These are phyloP conservation scores for Boletus subluridellus DNA, from an alignment of 1,284 basidiomycete species.

Conservation along the genomic window DNA sequence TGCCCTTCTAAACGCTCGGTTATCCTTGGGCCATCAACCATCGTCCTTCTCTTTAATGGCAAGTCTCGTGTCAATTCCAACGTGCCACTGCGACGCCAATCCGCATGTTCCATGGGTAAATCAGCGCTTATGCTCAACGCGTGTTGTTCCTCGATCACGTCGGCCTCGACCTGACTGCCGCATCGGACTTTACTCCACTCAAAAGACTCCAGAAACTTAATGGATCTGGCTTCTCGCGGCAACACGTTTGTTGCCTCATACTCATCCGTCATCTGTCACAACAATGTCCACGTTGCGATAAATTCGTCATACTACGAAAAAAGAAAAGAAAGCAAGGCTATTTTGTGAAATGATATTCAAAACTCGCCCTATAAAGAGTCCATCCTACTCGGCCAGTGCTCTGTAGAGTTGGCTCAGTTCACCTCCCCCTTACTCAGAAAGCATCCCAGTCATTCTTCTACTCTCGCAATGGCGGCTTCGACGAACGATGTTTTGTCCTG, in stretches of 20 bases:
- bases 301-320: slow-evolving; percentile 52
- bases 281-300: slow-evolving; percentile 71
- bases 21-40: slow-evolving; percentile 23
- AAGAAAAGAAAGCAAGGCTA: slow-evolving; percentile 39
- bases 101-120: slow-evolving; percentile 38
- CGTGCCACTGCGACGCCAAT: slow-evolving; percentile 33
- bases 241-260: slow-evolving; percentile 66
- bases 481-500: slow-evolving; percentile 74
- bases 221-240: slow-evolving; percentile 56
- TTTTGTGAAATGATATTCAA: slow-evolving; percentile 38
- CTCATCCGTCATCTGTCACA: slow-evolving; percentile 63
- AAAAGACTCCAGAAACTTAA: slow-evolving; percentile 54
- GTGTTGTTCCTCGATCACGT: slow-evolving; percentile 64
- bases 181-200: slow-evolving; percentile 67
- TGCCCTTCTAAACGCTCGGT: slow-evolving; percentile 23
- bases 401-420: slow-evolving; percentile 27
- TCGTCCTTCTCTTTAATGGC: slow-evolving; percentile 18
- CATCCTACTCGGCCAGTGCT: slow-evolving; percentile 18
- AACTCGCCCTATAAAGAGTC: slow-evolving; percentile 44
- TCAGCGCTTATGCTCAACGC: slow-evolving; percentile 52
- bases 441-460: slow-evolving; percentile 17
- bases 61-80: slow-evolving; percentile 31
- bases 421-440: slow-evolving; percentile 29
- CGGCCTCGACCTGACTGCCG: slow-evolving; percentile 47
- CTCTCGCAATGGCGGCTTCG: slow-evolving; percentile 45